These are phyloP conservation scores for Rhododendron williamsianum DNA, from an alignment of 148 eudicot species.

Conservation along the genomic window DNA sequence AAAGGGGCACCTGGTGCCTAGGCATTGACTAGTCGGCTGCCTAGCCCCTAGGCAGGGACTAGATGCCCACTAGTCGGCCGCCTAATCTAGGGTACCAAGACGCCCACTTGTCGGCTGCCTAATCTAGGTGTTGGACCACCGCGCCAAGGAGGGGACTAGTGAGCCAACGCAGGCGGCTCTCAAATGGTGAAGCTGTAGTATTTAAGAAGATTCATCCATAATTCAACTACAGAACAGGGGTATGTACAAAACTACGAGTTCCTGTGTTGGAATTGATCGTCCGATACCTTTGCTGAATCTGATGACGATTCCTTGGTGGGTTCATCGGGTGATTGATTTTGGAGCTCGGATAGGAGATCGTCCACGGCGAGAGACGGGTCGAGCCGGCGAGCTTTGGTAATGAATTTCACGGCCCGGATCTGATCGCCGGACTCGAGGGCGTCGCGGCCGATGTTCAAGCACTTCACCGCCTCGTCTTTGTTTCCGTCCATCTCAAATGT, in stretches of 20 bases:
- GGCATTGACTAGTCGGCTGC: too few relatives aligned
- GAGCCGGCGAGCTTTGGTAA: slow-evolving; percentile 41
- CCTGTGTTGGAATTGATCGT: not conserved
- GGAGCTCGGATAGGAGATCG: slow-evolving; percentile 25
- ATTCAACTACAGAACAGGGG: not conserved
- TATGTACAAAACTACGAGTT: not conserved
- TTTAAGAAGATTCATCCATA: not conserved
- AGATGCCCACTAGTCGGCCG: too few relatives aligned
- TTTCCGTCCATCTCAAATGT: slow-evolving; percentile 39
- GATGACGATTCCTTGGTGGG: slow-evolving; percentile 14
- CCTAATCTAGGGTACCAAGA: too few relatives aligned
- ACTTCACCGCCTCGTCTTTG: slow-evolving; percentile 50
- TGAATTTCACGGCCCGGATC: slow-evolving; percentile 38
- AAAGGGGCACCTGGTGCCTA: not conserved
- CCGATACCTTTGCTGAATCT: not conserved
- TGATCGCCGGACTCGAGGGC: slow-evolving; percentile 35
- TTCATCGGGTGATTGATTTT: slow-evolving; percentile 5
- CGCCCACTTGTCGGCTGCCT: too few relatives aligned
- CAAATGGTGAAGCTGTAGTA: not conserved
- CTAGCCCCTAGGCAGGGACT: too few relatives aligned
- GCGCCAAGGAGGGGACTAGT: too few relatives aligned
- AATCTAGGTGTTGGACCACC: too few relatives aligned
- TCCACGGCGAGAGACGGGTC: slow-evolving; percentile 39
- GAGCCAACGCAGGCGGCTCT: not conserved
- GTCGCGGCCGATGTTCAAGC: slow-evolving; percentile 35